A percentile compares a stretch with the other conserved stretches of the same genome.
phyloP scores from a whole-genome alignment of 139 green algal genomes.

The Yamagishiella unicocca region DNA sequence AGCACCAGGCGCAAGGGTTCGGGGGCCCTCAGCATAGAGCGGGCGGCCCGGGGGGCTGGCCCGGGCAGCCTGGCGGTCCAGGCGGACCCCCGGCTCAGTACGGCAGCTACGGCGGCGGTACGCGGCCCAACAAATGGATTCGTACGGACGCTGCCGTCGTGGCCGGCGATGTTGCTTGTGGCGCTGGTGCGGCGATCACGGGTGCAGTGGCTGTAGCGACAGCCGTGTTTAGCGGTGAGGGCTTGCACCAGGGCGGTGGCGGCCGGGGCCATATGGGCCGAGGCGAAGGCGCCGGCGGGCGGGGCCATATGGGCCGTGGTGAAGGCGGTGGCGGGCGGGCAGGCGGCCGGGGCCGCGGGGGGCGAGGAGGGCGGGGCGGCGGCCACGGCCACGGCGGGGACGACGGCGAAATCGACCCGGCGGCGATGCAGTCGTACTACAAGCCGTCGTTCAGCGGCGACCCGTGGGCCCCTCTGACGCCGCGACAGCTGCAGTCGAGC shows the following conservation, averaged over 20 bases:
- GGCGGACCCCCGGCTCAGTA: background rate
- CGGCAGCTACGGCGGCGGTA: background rate
- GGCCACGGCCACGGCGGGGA: background rate
- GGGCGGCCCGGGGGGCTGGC: background rate
- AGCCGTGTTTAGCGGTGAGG: background rate
- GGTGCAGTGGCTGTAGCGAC: background rate
- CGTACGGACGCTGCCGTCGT: background rate
- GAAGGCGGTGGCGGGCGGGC: background rate
- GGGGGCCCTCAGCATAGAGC: background rate
- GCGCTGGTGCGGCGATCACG: background rate
- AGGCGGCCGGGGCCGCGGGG: slow-evolving; percentile 18
- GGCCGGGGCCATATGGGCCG: background rate
- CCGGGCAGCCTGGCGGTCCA: background rate
- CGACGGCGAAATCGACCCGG: slow-evolving; percentile 3
- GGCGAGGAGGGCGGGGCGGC: background rate
- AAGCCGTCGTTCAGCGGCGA: slow-evolving; percentile 54
- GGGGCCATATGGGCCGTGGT: background rate
- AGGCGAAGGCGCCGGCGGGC: background rate
- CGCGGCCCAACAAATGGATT: slow-evolving; percentile 38
- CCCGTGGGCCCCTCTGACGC: slow-evolving; percentile 43
- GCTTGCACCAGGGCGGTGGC: background rate
- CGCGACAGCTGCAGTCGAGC: background rate
- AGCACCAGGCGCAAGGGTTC: background rate
- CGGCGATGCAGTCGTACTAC: slow-evolving; percentile 40
- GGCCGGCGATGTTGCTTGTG: background rate